These are phyloP conservation scores for Cinnamomum micranthum DNA, from an alignment of 164 flowering plant genomes.

Conservation along the genomic window DNA sequence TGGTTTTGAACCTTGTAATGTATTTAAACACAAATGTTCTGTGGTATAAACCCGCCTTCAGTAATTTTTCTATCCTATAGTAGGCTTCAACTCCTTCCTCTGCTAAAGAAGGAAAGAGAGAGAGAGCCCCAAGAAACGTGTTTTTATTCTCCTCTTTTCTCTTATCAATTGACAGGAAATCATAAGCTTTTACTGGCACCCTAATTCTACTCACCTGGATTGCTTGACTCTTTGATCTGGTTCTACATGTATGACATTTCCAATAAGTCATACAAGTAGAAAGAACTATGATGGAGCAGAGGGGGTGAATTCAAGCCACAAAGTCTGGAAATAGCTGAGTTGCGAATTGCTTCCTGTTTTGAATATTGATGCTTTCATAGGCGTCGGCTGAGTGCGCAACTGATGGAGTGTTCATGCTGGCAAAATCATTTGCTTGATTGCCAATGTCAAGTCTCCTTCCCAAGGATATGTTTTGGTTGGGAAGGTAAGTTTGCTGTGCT, in stretches of 20 bases:
- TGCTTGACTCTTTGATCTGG: not conserved
- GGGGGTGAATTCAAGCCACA: conserved; percentile 43
- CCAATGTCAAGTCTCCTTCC: conserved; percentile 57
- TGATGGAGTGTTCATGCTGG: conserved; percentile 41
- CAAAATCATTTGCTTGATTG: conserved; percentile 41
- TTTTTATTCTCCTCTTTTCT: not conserved
- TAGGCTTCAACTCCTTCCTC: not conserved
- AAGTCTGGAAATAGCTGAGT: conserved; percentile 77
- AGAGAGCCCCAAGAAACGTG: not conserved
- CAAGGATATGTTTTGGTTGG: conserved; percentile 51
- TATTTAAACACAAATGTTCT: not conserved
- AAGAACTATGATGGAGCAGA: not conserved
- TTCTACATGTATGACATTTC: not conserved
- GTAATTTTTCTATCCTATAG: not conserved
- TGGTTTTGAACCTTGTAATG: not conserved
- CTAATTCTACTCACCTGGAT: not conserved
- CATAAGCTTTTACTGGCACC: not conserved
- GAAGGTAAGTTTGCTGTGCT: conserved; percentile 56
- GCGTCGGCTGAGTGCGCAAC: conserved; percentile 39
- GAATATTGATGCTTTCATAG: conserved; percentile 54
- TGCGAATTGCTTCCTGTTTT: conserved; percentile 69
- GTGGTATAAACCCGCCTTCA: not conserved
- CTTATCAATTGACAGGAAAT: not conserved
- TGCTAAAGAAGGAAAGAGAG: not conserved
- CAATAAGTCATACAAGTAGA: not conserved